These are phyloP conservation scores for Lactarius evosmus DNA, from an alignment of 768 basidiomycete genomes.

Conservation along the genomic window DNA sequence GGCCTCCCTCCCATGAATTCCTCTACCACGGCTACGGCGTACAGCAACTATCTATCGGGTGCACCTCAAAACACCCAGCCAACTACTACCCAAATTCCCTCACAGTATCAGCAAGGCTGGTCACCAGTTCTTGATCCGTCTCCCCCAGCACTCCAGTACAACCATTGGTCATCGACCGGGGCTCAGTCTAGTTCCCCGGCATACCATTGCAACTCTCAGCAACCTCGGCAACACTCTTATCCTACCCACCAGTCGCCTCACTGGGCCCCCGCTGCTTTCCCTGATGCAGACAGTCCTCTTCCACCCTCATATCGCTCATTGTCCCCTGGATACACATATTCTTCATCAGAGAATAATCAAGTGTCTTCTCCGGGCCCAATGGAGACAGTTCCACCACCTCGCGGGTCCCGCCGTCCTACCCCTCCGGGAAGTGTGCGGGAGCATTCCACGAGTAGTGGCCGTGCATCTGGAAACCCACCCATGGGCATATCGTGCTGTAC, in stretches of 20 bases:
- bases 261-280: constrained; percentile 43
- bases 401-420: constrained; percentile 42
- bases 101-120: constrained; percentile 26
- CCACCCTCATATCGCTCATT: constrained; percentile 28
- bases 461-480: constrained; percentile 62
- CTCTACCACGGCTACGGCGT: constrained; percentile 28
- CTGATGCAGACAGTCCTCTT: constrained; percentile 32
- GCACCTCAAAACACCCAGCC: constrained; percentile 17
- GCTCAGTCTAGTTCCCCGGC: constrained; percentile 21
- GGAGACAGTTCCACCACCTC: constrained; percentile 54
- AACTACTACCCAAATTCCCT: constrained; percentile 20
- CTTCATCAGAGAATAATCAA: constrained; percentile 27
- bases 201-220: constrained; percentile 31
- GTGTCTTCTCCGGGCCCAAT: constrained; percentile 32
- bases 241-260: constrained; percentile 34
- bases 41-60: constrained; percentile 23
- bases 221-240: constrained; percentile 33
- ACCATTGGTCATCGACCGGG: constrained; percentile 20
- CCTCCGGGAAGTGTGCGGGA: constrained; percentile 52
- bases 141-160: constrained; percentile 38
- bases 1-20: constrained; percentile 31
- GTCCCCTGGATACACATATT: constrained; percentile 29
- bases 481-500: constrained; percentile 69
- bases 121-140: constrained; percentile 31
- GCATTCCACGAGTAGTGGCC: constrained; percentile 42